Evolutionary conservation across 1,284 basidiomycete species (phyloP).

Genomic region (Ceratobasidium sp.): DNA sequence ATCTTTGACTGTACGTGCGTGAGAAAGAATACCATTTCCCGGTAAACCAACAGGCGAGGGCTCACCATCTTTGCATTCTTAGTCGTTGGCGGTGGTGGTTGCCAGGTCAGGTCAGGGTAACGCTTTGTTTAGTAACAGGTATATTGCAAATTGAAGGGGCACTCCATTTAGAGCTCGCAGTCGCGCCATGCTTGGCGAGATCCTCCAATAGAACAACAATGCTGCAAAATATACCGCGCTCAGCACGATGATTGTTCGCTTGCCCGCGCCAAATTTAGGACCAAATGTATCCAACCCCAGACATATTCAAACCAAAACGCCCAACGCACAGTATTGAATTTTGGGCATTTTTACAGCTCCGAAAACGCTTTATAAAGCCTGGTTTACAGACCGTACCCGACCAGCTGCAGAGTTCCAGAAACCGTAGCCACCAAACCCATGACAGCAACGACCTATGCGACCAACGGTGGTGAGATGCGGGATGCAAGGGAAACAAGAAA

Average conservation of each 20-base stretch:
- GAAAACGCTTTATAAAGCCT: background rate
- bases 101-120: background rate
- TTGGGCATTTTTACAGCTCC: background rate
- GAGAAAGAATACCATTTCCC: too few relatives aligned
- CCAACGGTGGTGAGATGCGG: background rate
- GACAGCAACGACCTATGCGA: slow-evolving; percentile 27
- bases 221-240: too few relatives aligned
- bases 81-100: background rate
- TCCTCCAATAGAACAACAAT: too few relatives aligned
- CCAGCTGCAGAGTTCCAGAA: slow-evolving; percentile 35
- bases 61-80: slow-evolving; percentile 10
- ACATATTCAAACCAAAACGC: too few relatives aligned
- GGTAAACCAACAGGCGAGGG: background rate
- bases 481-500: background rate
- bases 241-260: too few relatives aligned
- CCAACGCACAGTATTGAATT: background rate
- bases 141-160: background rate
- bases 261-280: too few relatives aligned
- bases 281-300: too few relatives aligned
- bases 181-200: too few relatives aligned
- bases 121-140: background rate
- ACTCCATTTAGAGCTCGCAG: too few relatives aligned
- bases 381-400: slow-evolving; percentile 29
- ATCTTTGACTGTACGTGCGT: background rate
- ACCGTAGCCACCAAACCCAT: slow-evolving; percentile 36